phyloP scores from a whole-genome alignment of 176 grass and related monocot species.

The Calamus simplicifolius region DNA sequence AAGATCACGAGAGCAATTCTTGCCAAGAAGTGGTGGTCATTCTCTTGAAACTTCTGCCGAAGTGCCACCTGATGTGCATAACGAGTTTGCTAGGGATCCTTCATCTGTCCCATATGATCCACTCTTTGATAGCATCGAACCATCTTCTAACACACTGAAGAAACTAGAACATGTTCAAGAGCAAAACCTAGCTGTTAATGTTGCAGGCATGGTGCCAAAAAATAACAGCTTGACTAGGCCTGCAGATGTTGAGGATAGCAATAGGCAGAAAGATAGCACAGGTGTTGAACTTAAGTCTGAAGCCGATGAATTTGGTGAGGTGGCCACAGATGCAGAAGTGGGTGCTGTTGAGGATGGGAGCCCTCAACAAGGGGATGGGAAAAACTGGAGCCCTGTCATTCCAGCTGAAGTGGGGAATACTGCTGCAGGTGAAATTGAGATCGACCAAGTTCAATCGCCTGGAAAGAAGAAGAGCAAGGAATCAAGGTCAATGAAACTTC shows the following conservation, averaged over 20 bases:
- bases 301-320: constrained; percentile 73
- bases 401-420: constrained; percentile 9
- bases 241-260: constrained; percentile 39
- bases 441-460: constrained; percentile 42
- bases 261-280: constrained; percentile 37
- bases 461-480: constrained; percentile 59
- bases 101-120: constrained; percentile 70
- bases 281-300: constrained; percentile 47
- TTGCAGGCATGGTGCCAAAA: constrained; percentile 29
- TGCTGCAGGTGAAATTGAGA: constrained; percentile 41
- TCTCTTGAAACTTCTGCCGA: constrained; percentile 39
- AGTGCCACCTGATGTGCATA: constrained; percentile 23
- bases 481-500: constrained; percentile 82
- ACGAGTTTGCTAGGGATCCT: constrained; percentile 26
- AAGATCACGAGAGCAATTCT: constrained; percentile 30
- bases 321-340: constrained; percentile 58
- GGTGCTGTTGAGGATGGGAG: constrained; percentile 80
- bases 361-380: constrained; percentile 53
- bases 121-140: constrained; percentile 84
- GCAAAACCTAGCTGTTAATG: constrained; percentile 23
- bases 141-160: constrained; percentile 57
- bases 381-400: constrained; percentile 54
- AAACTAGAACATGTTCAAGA: constrained; percentile 50
- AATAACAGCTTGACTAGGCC: constrained; percentile 21
- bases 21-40: constrained; percentile 36